Evolutionary conservation across 2,329 filamentous ascomycete genomes (phyloP).

Genomic region (Pseudocercospora eumusae): DNA sequence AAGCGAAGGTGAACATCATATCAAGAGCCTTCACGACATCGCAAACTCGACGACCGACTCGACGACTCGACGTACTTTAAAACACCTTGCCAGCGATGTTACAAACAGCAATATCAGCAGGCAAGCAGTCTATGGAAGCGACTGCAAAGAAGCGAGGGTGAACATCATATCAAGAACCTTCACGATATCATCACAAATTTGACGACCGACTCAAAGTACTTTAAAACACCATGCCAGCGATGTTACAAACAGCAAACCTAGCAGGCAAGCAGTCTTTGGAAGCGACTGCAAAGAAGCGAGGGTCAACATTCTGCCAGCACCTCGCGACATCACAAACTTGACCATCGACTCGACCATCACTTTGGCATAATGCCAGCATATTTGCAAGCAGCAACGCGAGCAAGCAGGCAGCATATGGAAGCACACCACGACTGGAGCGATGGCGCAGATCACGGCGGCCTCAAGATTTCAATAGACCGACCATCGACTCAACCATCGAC

Average conservation of each 20-base stretch:
- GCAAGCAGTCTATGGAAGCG: background rate
- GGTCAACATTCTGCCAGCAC: background rate
- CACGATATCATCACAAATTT: background rate
- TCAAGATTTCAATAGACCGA: background rate
- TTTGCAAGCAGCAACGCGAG: background rate
- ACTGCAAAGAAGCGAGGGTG: background rate
- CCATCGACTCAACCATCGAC: no score
- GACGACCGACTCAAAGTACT: background rate
- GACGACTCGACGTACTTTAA: background rate
- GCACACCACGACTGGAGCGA: background rate
- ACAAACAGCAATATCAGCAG: background rate
- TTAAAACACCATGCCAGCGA: background rate
- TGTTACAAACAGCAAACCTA: background rate
- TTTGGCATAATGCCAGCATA: background rate
- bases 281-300: background rate
- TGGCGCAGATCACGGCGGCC: background rate
- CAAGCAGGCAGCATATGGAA: background rate
- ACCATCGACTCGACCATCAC: background rate
- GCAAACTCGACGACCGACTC: background rate
- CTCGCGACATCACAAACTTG: background rate
- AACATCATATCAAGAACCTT: background rate
- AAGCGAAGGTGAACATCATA: background rate
- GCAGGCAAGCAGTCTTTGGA: background rate
- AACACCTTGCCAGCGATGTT: background rate
- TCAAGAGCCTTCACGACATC: background rate